A percentile compares a stretch with the other conserved stretches of the same genome.
These are phyloP conservation scores for Penicillium hordei DNA, from an alignment of 2,329 filamentous ascomycete species.

Conservation along the genomic window DNA sequence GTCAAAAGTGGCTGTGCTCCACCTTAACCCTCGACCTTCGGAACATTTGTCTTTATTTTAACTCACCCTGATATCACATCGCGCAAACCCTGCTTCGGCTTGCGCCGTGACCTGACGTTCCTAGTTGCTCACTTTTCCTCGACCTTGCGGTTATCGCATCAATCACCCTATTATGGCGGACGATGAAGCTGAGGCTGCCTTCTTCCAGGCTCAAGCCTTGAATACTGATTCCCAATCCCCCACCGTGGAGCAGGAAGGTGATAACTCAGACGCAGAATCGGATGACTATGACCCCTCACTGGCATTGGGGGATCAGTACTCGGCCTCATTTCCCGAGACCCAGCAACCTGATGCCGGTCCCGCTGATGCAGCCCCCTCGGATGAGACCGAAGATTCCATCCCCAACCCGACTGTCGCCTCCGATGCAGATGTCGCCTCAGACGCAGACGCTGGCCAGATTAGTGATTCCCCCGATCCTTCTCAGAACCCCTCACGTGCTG, in stretches of 20 bases:
- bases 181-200: constrained; percentile 55
- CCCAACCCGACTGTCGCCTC: constrained; percentile 24
- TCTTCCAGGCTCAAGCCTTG: constrained; percentile 51
- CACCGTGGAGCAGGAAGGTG: constrained; percentile 55
- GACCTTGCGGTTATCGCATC: constrained; percentile 1
- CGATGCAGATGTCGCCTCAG: constrained; percentile 25
- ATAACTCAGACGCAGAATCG: constrained; percentile 55
- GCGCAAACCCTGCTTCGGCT: constrained; percentile 8
- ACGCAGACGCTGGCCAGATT: constrained; percentile 31
- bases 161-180: constrained; percentile 47
- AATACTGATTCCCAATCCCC: constrained; percentile 41
- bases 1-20: constrained; percentile 11
- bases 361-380: constrained; percentile 25
- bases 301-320: constrained; percentile 45
- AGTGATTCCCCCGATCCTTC: constrained; percentile 31
- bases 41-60: not conserved
- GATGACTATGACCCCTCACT: constrained; percentile 58
- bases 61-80: not conserved
- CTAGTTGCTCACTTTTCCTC: not conserved
- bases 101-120: not conserved
- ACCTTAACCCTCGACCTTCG: not conserved
- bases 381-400: constrained; percentile 26
- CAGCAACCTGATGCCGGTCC: constrained; percentile 33
- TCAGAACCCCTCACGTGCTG: constrained; percentile 35
- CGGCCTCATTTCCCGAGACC: constrained; percentile 32